Percentiles rank a stretch among this genome's conserved stretches.
Conservation (phyloP, 306 rosid species). For the Sesbania bispinosa region DNA sequence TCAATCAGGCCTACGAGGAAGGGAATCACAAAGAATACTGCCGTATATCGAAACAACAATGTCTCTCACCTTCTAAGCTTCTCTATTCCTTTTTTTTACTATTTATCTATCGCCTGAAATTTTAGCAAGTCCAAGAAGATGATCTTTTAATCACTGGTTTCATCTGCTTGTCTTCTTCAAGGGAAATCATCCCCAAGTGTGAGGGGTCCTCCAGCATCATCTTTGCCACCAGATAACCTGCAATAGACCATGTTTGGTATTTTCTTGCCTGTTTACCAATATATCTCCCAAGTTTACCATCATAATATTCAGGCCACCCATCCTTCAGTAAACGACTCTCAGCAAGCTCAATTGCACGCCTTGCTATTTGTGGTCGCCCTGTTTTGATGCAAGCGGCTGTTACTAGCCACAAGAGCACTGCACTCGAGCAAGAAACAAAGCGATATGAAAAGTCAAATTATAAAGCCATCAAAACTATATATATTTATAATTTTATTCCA, state of each 20-base stretch:
- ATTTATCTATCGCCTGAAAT: conserved; percentile 33
- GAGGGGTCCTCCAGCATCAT: conserved; percentile 96
- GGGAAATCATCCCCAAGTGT: conserved; percentile 86
- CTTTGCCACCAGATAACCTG: conserved; percentile 91
- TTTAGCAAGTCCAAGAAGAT: conserved; percentile 78
- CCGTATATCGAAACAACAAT: conserved; percentile 39
- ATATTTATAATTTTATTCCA: background rate
- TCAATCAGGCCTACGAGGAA: conserved; percentile 45
- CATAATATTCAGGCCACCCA: conserved; percentile 91
- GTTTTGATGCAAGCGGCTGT: conserved; percentile 93
- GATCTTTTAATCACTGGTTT: conserved; percentile 81
- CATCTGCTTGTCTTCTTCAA: conserved; percentile 92
- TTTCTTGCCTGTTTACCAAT: conserved; percentile 88
- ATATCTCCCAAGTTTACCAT: conserved; percentile 82
- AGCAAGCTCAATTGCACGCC: conserved; percentile 80
- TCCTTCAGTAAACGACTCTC: conserved; percentile 85
- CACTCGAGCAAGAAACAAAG: conserved; percentile 16
- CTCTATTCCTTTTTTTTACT: conserved; percentile 29
- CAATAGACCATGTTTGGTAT: conserved; percentile 89
- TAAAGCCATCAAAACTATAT: conserved; percentile 2
- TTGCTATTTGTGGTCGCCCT: conserved; percentile 86
- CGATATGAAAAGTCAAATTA: background rate
- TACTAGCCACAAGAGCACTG: conserved; percentile 85
- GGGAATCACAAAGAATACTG: conserved; percentile 49
- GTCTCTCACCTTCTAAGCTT: conserved; percentile 49